Evolutionary conservation across 2,329 filamentous ascomycete genomes (phyloP), one percentile per base, ranked within the genome.

Genomic region (Scedosporium aurantiacum): DNA sequence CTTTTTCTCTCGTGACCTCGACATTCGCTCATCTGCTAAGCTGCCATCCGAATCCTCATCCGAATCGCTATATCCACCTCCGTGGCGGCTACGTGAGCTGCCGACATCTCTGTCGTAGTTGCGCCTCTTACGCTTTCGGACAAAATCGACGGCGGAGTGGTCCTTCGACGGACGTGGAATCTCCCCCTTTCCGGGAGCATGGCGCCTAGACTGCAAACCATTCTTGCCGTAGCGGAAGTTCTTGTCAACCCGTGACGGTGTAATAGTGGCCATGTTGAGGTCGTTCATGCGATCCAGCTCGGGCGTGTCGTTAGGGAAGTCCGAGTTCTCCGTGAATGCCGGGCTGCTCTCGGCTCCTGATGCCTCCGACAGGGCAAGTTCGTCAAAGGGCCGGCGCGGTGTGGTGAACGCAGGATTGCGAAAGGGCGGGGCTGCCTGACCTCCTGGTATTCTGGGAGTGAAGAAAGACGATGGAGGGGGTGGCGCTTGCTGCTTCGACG

Each of bases 401-500:
- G 84, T 87, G 2, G 81, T 85, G 65, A 87, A 87, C 2, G 83
- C 80, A 0, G 84, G 82, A 65, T 87, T 87, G 23, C 84, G 80
- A 64, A 87, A 87, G 0, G 78, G 75, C 14, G 81, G 75, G 0
- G 78, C 80, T 0, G 75, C 73, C 1, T 41, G 58, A 45, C 74
- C 73, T 60, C 73, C 72, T 4, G 74, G 69, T 3, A 79, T 64
- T 54, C 75, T 71, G 5, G 78, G 75, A 28, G 75, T 75, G 67
- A 83, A 81, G 52, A 76, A 70, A 12, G 77, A 54, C 27, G 58
- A 55, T 2, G 43, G 43, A 3, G 58, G 25, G 7, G 45, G 27
- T 8, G 58, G 43, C 41, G 18, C 27, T 27, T 60, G 58, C 23
- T 60, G 58, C 25, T 28, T 60, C 6, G 58, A 54, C 27, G 58